Conservation (phyloP, 2,329 filamentous ascomycete genomes). For the Microcyclospora tardicrescens region DNA sequence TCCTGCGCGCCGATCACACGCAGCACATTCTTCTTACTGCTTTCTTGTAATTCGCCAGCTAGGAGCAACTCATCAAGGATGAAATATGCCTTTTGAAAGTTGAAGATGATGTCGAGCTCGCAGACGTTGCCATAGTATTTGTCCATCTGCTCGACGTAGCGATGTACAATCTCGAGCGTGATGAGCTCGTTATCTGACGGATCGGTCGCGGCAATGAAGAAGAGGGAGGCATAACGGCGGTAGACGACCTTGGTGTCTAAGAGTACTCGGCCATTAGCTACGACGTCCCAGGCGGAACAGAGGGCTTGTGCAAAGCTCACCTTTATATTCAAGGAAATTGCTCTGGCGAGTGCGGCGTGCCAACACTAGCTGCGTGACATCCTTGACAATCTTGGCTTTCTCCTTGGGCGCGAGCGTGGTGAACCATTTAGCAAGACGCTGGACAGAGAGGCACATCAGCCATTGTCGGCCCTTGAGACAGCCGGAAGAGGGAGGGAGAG, state of each 20-base stretch:
- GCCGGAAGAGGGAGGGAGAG: conserved; percentile 8
- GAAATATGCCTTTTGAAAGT: conserved; percentile 99
- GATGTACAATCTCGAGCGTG: conserved; percentile 94
- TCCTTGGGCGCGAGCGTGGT: conserved; percentile 94
- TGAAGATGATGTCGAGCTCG: conserved; percentile 99
- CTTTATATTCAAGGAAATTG: conserved; percentile 99
- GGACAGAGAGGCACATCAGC: conserved; percentile 12
- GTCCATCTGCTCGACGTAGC: conserved; percentile 99
- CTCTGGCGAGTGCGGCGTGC: conserved; percentile 96
- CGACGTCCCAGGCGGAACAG: neutral
- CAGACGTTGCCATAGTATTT: conserved; percentile 99
- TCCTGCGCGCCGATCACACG: conserved; percentile 95
- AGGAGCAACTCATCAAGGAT: conserved; percentile 93
- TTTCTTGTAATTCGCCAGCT: conserved; percentile 95
- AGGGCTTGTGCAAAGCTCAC: conserved; percentile 34
- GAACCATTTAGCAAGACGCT: conserved; percentile 99
- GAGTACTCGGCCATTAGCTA: neutral
- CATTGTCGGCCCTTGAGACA: conserved; percentile 3
- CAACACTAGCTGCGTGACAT: conserved; percentile 94
- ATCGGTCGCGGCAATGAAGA: conserved; percentile 96
- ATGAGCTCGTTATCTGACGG: conserved; percentile 98
- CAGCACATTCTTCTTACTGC: conserved; percentile 97
- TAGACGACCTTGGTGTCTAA: conserved; percentile 97
- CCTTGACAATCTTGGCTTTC: conserved; percentile 99
- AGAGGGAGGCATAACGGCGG: conserved; percentile 93